These are phyloP conservation scores for Lactifluus piperatus DNA, from an alignment of 768 basidiomycete genomes.

Conservation along the genomic window DNA sequence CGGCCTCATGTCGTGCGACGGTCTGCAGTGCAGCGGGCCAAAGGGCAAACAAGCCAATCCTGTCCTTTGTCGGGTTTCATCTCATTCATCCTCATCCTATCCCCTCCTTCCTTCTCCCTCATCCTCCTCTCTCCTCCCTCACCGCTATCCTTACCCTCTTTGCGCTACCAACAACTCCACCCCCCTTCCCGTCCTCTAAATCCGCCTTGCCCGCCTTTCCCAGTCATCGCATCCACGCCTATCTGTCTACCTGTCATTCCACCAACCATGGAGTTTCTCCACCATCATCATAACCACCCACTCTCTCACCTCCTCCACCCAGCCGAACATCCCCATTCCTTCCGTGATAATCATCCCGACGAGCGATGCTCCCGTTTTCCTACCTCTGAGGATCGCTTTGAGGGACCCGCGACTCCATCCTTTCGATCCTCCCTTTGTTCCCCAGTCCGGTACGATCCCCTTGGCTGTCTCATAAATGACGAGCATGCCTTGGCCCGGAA, in stretches of 20 bases:
- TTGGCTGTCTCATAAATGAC: conserved; percentile 12
- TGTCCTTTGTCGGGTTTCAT: conserved; percentile 20
- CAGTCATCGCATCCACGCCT: conserved; percentile 7
- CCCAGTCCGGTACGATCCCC: conserved; percentile 17
- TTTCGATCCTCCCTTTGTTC: not conserved
- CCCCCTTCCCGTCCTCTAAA: conserved; percentile 13
- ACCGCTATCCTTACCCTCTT: not conserved
- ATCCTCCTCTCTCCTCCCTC: not conserved
- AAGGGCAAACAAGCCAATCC: conserved; percentile 20
- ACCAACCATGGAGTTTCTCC: conserved; percentile 10
- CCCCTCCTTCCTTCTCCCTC: not conserved
- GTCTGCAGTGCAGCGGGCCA: conserved; percentile 20
- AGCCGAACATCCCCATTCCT: not conserved
- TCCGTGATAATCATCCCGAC: not conserved
- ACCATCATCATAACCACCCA: not conserved
- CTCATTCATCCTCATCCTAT: conserved; percentile 1
- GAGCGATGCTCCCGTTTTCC: conserved; percentile 3
- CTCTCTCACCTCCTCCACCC: not conserved
- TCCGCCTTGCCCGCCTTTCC: conserved; percentile 9
- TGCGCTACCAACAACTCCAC: not conserved
- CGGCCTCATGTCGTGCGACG: conserved; percentile 20
- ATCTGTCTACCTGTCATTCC: conserved; percentile 9
- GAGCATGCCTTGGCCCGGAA: not conserved
- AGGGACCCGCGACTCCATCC: not conserved
- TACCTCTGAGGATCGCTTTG: conserved; percentile 10